Evolutionary conservation across 225 moss, liverwort and hornwort genomes (phyloP).

Genomic region (Polytrichum formosum): DNA sequence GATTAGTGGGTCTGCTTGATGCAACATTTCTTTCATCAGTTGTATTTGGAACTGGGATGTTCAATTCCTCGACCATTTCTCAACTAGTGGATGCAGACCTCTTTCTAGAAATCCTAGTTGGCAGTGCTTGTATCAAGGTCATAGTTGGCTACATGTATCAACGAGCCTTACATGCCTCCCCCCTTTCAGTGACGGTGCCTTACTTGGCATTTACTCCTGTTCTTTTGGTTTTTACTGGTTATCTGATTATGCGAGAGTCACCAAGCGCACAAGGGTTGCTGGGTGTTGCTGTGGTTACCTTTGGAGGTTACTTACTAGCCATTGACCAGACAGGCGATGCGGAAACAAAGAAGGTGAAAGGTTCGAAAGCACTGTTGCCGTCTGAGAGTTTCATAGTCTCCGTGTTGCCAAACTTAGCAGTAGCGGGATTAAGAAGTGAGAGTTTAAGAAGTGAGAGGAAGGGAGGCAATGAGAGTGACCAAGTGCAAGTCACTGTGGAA

Average conservation of each 20-base stretch:
- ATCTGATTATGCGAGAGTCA: constrained; percentile 43
- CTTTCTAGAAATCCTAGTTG: constrained; percentile 32
- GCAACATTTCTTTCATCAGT: constrained; percentile 33
- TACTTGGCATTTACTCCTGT: constrained; percentile 51
- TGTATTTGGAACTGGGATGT: constrained; percentile 35
- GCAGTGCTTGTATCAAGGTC: constrained; percentile 46
- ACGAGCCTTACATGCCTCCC: constrained; percentile 41
- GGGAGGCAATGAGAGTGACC: constrained; percentile 22
- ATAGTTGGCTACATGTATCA: constrained; percentile 47
- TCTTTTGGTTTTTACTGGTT: constrained; percentile 45
- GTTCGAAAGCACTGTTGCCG: constrained; percentile 14
- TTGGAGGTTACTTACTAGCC: constrained; percentile 46
- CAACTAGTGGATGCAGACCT: constrained; percentile 25
- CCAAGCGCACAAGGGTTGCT: constrained; percentile 43
- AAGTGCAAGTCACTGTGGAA: constrained; percentile 23
- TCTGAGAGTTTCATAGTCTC: constrained; percentile 41
- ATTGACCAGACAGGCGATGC: constrained; percentile 35
- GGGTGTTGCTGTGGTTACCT: constrained; percentile 38
- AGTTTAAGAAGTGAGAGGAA: constrained; percentile 15
- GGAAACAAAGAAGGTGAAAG: constrained; percentile 23
- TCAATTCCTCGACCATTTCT: constrained; percentile 25
- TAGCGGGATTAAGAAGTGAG: constrained; percentile 10
- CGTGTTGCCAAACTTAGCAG: constrained; percentile 30
- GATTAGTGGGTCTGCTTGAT: constrained; percentile 42
- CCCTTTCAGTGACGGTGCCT: constrained; percentile 47